These are phyloP conservation scores for Oryza meyeriana DNA, from an alignment of 176 grass and related monocot species.

Conservation along the genomic window DNA sequence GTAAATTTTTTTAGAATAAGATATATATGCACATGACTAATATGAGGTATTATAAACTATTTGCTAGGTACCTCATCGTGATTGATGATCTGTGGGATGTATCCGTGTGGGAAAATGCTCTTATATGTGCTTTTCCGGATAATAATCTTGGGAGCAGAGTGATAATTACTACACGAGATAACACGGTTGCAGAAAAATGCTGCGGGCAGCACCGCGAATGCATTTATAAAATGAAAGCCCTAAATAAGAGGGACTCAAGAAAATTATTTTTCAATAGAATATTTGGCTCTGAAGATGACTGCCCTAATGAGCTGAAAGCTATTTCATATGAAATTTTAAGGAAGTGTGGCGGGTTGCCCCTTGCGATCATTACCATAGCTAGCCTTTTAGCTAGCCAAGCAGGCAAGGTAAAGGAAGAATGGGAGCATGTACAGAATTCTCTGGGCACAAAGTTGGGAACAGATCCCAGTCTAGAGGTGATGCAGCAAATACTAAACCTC, in stretches of 20 bases:
- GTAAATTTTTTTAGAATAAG: too few species aligned
- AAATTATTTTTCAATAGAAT: background rate
- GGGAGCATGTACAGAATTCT: background rate
- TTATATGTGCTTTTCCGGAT: constrained; percentile 3
- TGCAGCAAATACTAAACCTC: constrained; percentile 2
- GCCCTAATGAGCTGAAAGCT: background rate
- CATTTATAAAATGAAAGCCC: background rate
- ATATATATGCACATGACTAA: too few species aligned
- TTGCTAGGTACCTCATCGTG: background rate
- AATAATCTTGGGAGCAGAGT: constrained; percentile 3
- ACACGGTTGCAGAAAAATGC: background rate
- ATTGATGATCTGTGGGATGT: constrained; percentile 4
- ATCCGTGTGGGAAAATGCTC: background rate
- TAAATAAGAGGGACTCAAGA: background rate
- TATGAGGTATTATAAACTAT: too few species aligned
- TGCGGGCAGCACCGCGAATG: background rate
- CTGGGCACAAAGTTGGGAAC: background rate
- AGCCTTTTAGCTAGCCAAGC: constrained; percentile 10
- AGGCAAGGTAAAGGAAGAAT: background rate
- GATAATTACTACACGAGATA: constrained; percentile 5
- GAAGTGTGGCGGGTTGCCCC: background rate
- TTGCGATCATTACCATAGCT: background rate
- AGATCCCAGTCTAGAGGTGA: background rate
- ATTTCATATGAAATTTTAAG: background rate
- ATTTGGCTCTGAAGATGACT: background rate